A percentile compares a stretch with the other conserved stretches of the same genome.
Conservation (phyloP, 1,139 yeast genomes). For the Yamadazyma oceani region DNA sequence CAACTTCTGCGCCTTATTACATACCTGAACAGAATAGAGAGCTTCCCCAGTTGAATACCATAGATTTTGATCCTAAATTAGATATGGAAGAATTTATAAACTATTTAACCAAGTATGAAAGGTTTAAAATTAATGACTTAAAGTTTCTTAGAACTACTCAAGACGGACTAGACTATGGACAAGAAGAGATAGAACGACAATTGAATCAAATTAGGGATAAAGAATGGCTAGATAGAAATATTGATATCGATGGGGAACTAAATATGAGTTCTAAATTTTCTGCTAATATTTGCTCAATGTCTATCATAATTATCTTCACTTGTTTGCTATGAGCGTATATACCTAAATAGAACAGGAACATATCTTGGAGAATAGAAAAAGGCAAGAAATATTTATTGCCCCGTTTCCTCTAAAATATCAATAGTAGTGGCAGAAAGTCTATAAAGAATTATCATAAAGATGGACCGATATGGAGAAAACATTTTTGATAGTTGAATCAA, state of each 20-base stretch:
- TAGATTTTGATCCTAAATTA: slow-evolving; percentile 8
- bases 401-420: slow-evolving; percentile 39
- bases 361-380: slow-evolving; percentile 32
- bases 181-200: slow-evolving; percentile 39
- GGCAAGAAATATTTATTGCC: slow-evolving; percentile 20
- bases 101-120: slow-evolving; percentile 29
- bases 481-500: slow-evolving; percentile 54
- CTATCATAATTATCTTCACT: neutral
- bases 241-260: slow-evolving; percentile 37
- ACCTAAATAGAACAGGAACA: neutral
- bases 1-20: too few species aligned
- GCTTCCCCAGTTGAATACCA: neutral
- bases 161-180: slow-evolving; percentile 33
- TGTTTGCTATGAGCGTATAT: neutral
- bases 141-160: slow-evolving; percentile 22
- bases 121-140: slow-evolving; percentile 29
- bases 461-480: slow-evolving; percentile 67
- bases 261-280: too few species aligned
- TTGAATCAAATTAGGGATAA: slow-evolving; percentile 29
- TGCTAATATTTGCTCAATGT: neutral
- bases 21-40: neutral
- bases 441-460: slow-evolving; percentile 77
- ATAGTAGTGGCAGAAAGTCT: slow-evolving; percentile 59
- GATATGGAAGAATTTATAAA: slow-evolving; percentile 30
- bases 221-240: slow-evolving; percentile 18